Base-by-base conservation (phyloP, 805 yeast genomes). In the Ogataea chonburiensis region DNA sequence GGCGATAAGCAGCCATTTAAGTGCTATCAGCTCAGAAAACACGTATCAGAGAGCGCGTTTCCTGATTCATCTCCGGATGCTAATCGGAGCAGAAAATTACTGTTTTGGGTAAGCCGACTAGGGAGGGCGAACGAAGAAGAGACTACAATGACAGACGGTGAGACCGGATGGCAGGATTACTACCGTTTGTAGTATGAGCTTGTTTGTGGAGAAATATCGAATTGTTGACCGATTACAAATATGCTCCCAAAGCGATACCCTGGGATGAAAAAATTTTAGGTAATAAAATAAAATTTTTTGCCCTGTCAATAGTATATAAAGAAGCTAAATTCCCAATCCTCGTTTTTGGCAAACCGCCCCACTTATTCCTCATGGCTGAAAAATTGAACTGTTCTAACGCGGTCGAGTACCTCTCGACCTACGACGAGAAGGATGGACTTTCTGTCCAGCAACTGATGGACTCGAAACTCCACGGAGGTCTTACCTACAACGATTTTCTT, bases 401-500 rank as follows among this genome's bases (percentile, higher is more conserved):
- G 49, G 56, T 82, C 45, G 77, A 79, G 39, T 71, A 70, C 59
- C 74, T 93, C 50, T 64, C 75, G 43, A 63, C 74, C 44, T 91
- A 86, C 73, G 46, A 73, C 40, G 64, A 70, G 53, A 79, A 75
- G 60, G 98, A 93, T 63, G 98, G 98, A 47, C 75, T 93, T 50
- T 80, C 84, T 46, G 83, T 85, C 55, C 71, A 77, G 42, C 75
- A 84, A 50, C 77, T 93, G 65, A 86, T 93, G 84, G 95, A 93
- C 70, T 87, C 97, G 34, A 70, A 77, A 52, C 64, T 70, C 53
- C 83, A 93, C 68, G 98, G 98, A 64, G 98, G 98, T 41, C 78
- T 93, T 60, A 93, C 98, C 50, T 93, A 93, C 73, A 93, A 93
- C 61, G 98, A 93, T 70, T 87, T 93, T 65, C 76, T 93, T 65